Base-by-base conservation (phyloP, 202 grass and related monocot species). In the Brachypodium distachyon region DNA sequence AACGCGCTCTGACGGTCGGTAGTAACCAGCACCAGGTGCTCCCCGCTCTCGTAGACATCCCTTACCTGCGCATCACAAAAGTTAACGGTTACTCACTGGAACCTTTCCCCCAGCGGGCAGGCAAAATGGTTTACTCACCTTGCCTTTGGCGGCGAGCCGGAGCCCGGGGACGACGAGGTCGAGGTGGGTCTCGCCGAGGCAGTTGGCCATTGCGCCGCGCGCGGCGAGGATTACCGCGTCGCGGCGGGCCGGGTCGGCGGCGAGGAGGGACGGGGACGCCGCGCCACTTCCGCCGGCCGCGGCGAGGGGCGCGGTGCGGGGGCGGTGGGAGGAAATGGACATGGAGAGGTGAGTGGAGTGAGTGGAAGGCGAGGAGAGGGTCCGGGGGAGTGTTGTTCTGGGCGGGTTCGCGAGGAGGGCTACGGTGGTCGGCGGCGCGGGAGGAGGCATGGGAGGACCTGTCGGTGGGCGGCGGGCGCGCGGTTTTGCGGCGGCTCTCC, bases 1-100 rank as follows among this genome's bases (percentile, higher is more conserved):
- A 98, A 95, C 7, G 91, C 91, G 77, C 96, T 98, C 77, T 95
- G 96, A 36, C 91, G 77, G 58, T 98, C 91, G 3, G 96, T 95
- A 53, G 96, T 98, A 74, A 94, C 91, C n/a, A 98, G 77, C 56
- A 94, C 91, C 16, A 94, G 80, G 67, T 90, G 84, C 42, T 98
- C 72, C 67, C 86, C 91, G 54, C 87, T 88, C 87, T 94, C 89
- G 54, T 98, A 94, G 16, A 94, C 85, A 44, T 98, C 95, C 70
- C 95, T 92, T 74, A 94, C 95, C 95, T 98, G 42, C 60, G 41
- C 41, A 73, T 16, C n/a, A n/a, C n/a, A 49, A 80, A 57, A 33
- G 76, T 4, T 43, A 76, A 47, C 2, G 37, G 38, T 77, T 12
- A 47, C 10, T 33, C 14, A 14, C 18, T 12, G 11, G 19, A 61